Evolutionary conservation across 768 basidiomycete species (phyloP), one percentile per base, ranked within the genome.

Genomic region (Mycena metata): DNA sequence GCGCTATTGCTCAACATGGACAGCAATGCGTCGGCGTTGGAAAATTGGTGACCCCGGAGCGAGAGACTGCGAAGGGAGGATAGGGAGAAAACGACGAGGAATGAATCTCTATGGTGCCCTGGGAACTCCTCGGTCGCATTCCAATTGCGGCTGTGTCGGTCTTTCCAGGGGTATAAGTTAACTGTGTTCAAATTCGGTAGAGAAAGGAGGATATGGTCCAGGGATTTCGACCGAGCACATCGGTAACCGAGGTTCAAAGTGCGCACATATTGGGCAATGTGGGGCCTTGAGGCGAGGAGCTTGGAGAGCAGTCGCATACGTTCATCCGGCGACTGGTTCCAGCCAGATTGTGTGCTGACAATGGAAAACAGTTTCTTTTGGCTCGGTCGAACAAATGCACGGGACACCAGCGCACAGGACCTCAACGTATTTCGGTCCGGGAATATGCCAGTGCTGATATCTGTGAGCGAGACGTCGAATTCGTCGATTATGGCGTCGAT

Each of bases 311-410:
- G n/a, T 16, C 60, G 36, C 4, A 13, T 17, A 10, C 23, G 23
- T n/a, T 52, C 50, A 23, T 51, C 39, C 4, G 50, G 24, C n/a
- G 24, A 12, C 0, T 24, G 5, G 39, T 2, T 10, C 39, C 39
- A 39, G 9, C 39, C 39, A 15, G 11, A 11, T 39, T 15, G 4
- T 15, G 39, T 39, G 39, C 39, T 24, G 15, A 60, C 36, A 21
- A 33, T 39, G 16, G 59, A 21, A 12, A 60, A 60, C 6, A 60
- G 35, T 23, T 49, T 49, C 47, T 21, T 50, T 41, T 66, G 65
- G 41, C 58, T 52, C 13, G 58, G 50, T 2, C 50, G 50, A 13
- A 60, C 49, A 19, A 66, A 55, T 19, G 50, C 47, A 36, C 42
- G 51, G 30, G 50, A 16, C 7, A 39, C 42, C 41, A 66, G 13